Percentiles rank a stretch among this genome's conserved stretches.
phyloP scores from a whole-genome alignment of 768 basidiomycete genomes.

The Epithele typhae region DNA sequence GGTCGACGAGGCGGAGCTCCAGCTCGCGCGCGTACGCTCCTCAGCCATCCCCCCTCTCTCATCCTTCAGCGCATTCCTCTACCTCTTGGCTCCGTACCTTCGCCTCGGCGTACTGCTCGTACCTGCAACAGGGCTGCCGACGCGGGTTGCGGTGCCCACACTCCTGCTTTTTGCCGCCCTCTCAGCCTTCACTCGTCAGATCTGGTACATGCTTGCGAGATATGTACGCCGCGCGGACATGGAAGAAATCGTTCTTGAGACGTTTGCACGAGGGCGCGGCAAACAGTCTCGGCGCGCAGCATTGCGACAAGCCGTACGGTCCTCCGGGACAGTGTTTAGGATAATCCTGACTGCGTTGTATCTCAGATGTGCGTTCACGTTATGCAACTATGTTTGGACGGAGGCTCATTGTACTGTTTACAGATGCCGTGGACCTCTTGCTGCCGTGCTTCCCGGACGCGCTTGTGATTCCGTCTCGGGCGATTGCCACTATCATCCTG shows the following conservation, averaged over 20 bases:
- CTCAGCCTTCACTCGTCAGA: constrained; percentile 57
- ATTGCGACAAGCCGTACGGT: constrained; percentile 42
- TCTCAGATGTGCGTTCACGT: constrained; percentile 51
- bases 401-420: not conserved
- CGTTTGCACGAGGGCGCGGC: constrained; percentile 52
- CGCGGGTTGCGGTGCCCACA: constrained; percentile 45
- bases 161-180: constrained; percentile 52
- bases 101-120: constrained; percentile 67
- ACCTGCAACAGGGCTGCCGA: constrained; percentile 42
- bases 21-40: constrained; percentile 20
- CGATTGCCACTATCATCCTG: constrained; percentile 37
- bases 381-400: constrained; percentile 1
- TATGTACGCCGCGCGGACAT: constrained; percentile 62
- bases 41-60: constrained; percentile 52
- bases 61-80: constrained; percentile 57
- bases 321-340: constrained; percentile 40
- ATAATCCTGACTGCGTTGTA: constrained; percentile 57
- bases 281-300: constrained; percentile 42
- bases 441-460: constrained; percentile 43
- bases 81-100: constrained; percentile 65
- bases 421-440: constrained; percentile 53
- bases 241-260: constrained; percentile 61
- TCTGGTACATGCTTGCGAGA: constrained; percentile 76
- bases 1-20: constrained; percentile 32
- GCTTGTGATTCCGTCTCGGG: constrained; percentile 30